Conservation (phyloP, 768 basidiomycete genomes). For the Serpula lacrymans region DNA sequence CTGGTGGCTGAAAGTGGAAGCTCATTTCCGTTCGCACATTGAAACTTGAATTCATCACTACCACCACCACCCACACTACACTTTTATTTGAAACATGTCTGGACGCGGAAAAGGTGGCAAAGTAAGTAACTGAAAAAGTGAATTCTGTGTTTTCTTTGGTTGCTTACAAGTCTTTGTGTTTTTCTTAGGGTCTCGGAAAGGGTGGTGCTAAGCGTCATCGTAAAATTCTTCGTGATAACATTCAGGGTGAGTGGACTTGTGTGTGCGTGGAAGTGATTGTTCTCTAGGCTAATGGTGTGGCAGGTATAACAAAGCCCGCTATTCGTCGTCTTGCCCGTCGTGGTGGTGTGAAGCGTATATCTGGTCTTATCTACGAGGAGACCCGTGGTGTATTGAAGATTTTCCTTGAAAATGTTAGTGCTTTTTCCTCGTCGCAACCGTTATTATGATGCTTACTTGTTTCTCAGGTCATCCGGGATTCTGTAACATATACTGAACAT, state of each 20-base stretch:
- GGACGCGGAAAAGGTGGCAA: slow-evolving; percentile 80
- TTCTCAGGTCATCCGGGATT: slow-evolving; percentile 70
- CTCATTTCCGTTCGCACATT: slow-evolving; percentile 14
- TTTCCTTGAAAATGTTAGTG: slow-evolving; percentile 52
- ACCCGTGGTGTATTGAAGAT: slow-evolving; percentile 80
- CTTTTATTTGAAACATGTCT: slow-evolving; percentile 57
- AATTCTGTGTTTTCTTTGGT: neutral
- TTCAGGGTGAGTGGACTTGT: slow-evolving; percentile 52
- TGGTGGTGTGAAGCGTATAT: slow-evolving; percentile 82
- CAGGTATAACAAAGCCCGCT: slow-evolving; percentile 51
- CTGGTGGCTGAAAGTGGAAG: slow-evolving; percentile 31
- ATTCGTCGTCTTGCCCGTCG: slow-evolving; percentile 80
- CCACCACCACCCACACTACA: slow-evolving; percentile 16
- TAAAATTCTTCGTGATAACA: slow-evolving; percentile 80
- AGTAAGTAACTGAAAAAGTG: slow-evolving; percentile 43
- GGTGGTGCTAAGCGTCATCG: slow-evolving; percentile 78
- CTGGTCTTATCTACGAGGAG: slow-evolving; percentile 76
- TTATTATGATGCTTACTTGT: neutral
- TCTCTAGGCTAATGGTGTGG: slow-evolving; percentile 4
- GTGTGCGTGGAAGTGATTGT: no score
- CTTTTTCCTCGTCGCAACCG: neutral
- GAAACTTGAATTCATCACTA: slow-evolving; percentile 14
- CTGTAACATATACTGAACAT: slow-evolving; percentile 93
- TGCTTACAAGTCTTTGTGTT: slow-evolving; percentile 1
- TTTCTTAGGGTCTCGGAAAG: slow-evolving; percentile 65